Evolutionary conservation across 179 eudicot genomes (phyloP).

Genomic region (Nepenthes alata): DNA sequence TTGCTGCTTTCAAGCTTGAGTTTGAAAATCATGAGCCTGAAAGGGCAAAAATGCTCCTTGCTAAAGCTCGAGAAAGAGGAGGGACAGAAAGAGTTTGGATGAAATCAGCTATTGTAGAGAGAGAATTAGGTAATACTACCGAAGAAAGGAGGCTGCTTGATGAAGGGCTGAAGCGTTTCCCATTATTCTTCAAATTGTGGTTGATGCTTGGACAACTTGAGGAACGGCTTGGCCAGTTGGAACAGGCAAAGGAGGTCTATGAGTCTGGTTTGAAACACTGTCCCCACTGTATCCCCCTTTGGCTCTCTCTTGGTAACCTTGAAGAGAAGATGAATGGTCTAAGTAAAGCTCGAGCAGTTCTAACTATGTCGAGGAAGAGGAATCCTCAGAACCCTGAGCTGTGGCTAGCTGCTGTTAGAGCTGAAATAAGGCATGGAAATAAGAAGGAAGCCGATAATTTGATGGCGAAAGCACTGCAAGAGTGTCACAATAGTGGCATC

Average conservation of each 20-base stretch:
- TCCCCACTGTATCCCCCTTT: slow-evolving; percentile 52
- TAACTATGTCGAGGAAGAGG: slow-evolving; percentile 72
- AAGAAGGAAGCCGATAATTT: slow-evolving; percentile 70
- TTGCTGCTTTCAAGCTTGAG: slow-evolving; percentile 88
- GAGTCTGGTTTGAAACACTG: slow-evolving; percentile 70
- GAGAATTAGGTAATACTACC: slow-evolving; percentile 61
- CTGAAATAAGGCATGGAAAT: slow-evolving; percentile 64
- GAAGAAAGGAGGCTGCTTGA: slow-evolving; percentile 74
- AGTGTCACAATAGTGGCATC: slow-evolving; percentile 79
- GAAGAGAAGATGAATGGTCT: slow-evolving; percentile 77
- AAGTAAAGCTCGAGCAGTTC: slow-evolving; percentile 79
- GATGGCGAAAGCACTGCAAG: slow-evolving; percentile 93
- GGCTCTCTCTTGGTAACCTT: slow-evolving; percentile 86
- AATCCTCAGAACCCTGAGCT: slow-evolving; percentile 76
- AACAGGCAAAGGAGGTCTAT: slow-evolving; percentile 51
- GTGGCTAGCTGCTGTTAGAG: slow-evolving; percentile 88
- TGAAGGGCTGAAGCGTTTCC: slow-evolving; percentile 63
- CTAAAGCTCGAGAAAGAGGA: slow-evolving; percentile 74
- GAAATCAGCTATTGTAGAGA: slow-evolving; percentile 88
- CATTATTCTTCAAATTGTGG: slow-evolving; percentile 79
- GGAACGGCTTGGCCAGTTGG: slow-evolving; percentile 43
- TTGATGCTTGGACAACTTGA: slow-evolving; percentile 87
- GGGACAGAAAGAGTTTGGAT: slow-evolving; percentile 91
- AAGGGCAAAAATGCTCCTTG: slow-evolving; percentile 81
- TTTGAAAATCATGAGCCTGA: slow-evolving; percentile 86